Percentiles rank a stretch among this genome's conserved stretches.
Conservation (phyloP, 2,329 filamentous ascomycete species). For the Diaporthe sp. region DNA sequence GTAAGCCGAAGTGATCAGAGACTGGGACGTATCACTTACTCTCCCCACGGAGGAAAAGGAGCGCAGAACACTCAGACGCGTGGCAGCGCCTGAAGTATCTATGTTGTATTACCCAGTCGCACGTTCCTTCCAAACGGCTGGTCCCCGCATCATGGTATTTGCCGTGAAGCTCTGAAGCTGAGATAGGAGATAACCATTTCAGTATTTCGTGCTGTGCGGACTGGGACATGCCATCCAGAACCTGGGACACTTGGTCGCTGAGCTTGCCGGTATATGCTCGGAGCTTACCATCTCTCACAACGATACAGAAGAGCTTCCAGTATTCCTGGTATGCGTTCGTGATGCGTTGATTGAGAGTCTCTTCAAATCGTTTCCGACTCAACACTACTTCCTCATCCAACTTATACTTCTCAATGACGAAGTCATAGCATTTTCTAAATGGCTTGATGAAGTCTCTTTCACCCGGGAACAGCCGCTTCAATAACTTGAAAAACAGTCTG, state of each 20-base stretch:
- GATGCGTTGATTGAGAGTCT: not conserved
- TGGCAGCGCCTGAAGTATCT: no score
- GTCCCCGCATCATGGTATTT: not conserved
- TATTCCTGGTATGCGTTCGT: not conserved
- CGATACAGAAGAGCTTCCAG: not conserved
- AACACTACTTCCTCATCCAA: not conserved
- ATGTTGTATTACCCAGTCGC: not conserved
- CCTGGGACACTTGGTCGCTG: not conserved
- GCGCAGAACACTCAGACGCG: no score
- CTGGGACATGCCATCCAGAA: not conserved
- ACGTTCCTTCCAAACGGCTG: not conserved
- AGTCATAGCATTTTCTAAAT: not conserved
- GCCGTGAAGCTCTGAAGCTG: not conserved
- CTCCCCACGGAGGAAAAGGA: no score
- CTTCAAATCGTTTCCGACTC: no score
- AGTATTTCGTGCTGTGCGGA: not conserved
- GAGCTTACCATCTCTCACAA: not conserved
- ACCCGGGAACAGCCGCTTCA: not conserved
- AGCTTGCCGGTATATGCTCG: not conserved
- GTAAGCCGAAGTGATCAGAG: no score
- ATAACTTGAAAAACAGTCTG: slow-evolving; percentile 5
- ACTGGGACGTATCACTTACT: no score
- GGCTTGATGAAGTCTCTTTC: not conserved
- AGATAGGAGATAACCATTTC: not conserved
- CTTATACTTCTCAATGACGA: no score